A percentile compares a stretch with the other conserved stretches of the same genome.
phyloP scores from a whole-genome alignment of 23 red algal genomes.

The Gracilaria vermiculophylla region DNA sequence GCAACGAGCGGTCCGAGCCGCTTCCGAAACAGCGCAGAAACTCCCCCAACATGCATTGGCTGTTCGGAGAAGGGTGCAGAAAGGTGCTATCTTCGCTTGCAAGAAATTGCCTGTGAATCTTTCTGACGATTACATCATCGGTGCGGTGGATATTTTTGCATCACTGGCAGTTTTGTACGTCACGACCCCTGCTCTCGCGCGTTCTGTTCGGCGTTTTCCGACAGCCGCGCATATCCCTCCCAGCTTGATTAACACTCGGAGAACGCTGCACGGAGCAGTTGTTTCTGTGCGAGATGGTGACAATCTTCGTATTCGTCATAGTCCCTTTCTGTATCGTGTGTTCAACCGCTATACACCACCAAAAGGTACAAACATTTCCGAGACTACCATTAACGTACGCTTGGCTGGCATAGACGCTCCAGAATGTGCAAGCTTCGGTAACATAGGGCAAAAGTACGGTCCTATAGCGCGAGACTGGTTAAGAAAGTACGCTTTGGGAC shows the following conservation, averaged over 20 bases:
- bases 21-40: neutral
- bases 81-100: neutral
- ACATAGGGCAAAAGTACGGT: conserved; percentile 72
- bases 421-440: conserved; percentile 74
- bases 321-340: conserved; percentile 61
- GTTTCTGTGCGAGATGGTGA: conserved; percentile 76
- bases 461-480: conserved; percentile 71
- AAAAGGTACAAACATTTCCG: conserved; percentile 1
- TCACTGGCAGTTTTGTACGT: conserved; percentile 24
- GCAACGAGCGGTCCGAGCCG: neutral
- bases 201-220: conserved; percentile 9
- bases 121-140: conserved; percentile 54
- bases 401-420: conserved; percentile 93
- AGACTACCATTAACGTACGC: conserved; percentile 74
- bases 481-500: conserved; percentile 14
- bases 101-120: conserved; percentile 17
- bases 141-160: conserved; percentile 39
- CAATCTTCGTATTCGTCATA: conserved; percentile 66
- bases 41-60: neutral
- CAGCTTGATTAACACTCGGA: conserved; percentile 12
- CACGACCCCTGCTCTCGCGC: neutral
- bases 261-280: conserved; percentile 53
- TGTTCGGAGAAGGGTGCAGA: neutral
- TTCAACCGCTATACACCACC: conserved; percentile 29
- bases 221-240: conserved; percentile 51